phyloP scores from a whole-genome alignment of 106 monocot species.

The Acorus gramineus region DNA sequence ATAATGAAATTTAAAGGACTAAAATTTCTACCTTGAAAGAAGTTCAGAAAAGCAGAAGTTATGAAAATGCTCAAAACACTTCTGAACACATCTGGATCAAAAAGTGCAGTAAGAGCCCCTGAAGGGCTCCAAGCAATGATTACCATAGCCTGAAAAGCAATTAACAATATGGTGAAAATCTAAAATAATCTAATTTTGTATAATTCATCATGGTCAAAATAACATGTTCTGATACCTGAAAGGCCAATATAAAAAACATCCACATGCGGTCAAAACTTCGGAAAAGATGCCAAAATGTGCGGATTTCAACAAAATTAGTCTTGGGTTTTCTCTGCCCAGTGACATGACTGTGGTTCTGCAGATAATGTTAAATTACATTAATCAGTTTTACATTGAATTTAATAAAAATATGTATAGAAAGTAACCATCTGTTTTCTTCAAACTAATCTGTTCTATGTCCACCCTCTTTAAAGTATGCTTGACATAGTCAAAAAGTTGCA shows the following conservation, averaged over 20 bases:
- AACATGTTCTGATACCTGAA: slow-evolving; percentile 48
- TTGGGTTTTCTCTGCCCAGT: slow-evolving; percentile 56
- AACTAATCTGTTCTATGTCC: too few relatives aligned
- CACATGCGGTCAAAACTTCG: slow-evolving; percentile 98
- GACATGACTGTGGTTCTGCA: slow-evolving; percentile 30
- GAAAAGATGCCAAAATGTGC: slow-evolving; percentile 87
- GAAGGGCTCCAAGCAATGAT: slow-evolving; percentile 96
- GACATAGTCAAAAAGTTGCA: too few relatives aligned
- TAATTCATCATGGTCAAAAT: background rate
- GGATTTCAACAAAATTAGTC: slow-evolving; percentile 94
- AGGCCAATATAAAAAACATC: slow-evolving; percentile 80
- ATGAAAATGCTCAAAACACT: slow-evolving; percentile 82
- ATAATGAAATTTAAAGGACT: background rate
- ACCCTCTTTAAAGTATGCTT: too few relatives aligned
- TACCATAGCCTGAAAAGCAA: slow-evolving; percentile 69
- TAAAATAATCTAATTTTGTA: too few relatives aligned
- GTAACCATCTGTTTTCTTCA: too few relatives aligned
- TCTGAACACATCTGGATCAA: slow-evolving; percentile 80
- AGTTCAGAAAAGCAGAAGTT: slow-evolving; percentile 90
- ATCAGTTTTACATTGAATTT: too few relatives aligned
- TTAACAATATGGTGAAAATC: background rate
- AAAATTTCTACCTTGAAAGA: slow-evolving; percentile 54
- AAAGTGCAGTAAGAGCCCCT: slow-evolving; percentile 57
- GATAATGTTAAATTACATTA: background rate
- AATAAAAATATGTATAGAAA: too few relatives aligned